A percentile compares a stretch with the other conserved stretches of the same genome.
phyloP scores from a whole-genome alignment of 2,329 filamentous ascomycete genomes.

The Fusarium penzigii region DNA sequence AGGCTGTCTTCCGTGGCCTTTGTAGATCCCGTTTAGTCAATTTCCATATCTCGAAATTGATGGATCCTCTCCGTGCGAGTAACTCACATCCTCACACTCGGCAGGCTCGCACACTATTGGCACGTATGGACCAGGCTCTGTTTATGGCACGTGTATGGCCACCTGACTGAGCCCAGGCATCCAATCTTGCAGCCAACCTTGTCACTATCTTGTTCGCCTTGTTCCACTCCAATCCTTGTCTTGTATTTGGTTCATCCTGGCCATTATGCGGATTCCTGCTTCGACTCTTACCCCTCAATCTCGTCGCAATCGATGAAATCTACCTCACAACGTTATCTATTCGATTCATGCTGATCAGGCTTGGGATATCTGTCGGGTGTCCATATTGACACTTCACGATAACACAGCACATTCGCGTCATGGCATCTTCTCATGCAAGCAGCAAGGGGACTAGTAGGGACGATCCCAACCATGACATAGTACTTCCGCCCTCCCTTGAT shows the following conservation, averaged over 20 bases:
- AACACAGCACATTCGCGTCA: conserved; percentile 5
- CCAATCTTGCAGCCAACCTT: not conserved
- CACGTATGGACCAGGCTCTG: not conserved
- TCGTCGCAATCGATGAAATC: not conserved
- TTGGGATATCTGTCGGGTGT: not conserved
- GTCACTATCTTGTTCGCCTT: not conserved
- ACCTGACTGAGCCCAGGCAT: not conserved
- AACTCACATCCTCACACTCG: not conserved
- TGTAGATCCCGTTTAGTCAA: not conserved
- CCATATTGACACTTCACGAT: no score
- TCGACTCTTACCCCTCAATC: not conserved
- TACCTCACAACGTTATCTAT: not conserved
- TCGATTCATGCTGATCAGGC: not conserved
- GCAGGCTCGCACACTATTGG: not conserved
- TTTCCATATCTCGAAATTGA: not conserved
- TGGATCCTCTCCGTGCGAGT: not conserved
- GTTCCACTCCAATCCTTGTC: not conserved
- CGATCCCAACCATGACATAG: conserved; percentile 15
- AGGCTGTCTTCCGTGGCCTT: not conserved
- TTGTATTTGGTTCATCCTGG: not conserved
- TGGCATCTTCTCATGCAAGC: conserved; percentile 10
- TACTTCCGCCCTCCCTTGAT: conserved; percentile 52
- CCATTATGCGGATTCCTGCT: not conserved
- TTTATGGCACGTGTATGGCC: not conserved
- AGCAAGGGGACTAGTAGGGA: conserved; percentile 1